These are phyloP conservation scores for Colletotrichum melonis DNA, from an alignment of 2,329 filamentous ascomycete genomes.

Conservation along the genomic window DNA sequence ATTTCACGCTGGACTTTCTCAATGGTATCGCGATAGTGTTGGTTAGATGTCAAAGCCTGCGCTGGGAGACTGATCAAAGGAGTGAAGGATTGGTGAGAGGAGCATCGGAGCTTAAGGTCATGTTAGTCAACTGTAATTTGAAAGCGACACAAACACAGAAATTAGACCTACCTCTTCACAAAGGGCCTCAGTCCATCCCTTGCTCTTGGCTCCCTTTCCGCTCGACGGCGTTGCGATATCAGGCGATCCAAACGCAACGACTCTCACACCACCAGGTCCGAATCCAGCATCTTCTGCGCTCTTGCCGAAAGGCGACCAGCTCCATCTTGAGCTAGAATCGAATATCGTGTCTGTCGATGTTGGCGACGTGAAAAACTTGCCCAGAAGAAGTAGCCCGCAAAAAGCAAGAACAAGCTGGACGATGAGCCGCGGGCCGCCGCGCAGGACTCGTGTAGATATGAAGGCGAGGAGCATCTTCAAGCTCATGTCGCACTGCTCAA, in stretches of 20 bases:
- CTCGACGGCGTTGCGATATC: constrained; percentile 54
- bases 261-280: constrained; percentile 52
- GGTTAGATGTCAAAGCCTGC: constrained; percentile 64
- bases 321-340: constrained; percentile 3
- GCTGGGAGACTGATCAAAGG: constrained; percentile 56
- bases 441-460: constrained; percentile 55
- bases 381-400: constrained; percentile 39
- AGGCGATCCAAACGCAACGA: constrained; percentile 63
- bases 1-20: constrained; percentile 45
- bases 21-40: constrained; percentile 61
- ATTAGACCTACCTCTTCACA: constrained; percentile 56
- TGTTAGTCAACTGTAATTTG: neutral
- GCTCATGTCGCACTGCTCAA: constrained; percentile 30
- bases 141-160: neutral
- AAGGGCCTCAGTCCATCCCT: constrained; percentile 60
- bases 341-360: constrained; percentile 9
- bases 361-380: constrained; percentile 41
- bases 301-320: constrained; percentile 31
- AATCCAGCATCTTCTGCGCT: constrained; percentile 23
- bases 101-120: constrained; percentile 59
- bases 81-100: constrained; percentile 57
- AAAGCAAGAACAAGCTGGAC: constrained; percentile 41
- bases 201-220: constrained; percentile 38
- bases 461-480: constrained; percentile 49
- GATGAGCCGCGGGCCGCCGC: constrained; percentile 44